Base-by-base conservation (phyloP, 2,329 filamentous ascomycete species). In the Knufia petricola region DNA sequence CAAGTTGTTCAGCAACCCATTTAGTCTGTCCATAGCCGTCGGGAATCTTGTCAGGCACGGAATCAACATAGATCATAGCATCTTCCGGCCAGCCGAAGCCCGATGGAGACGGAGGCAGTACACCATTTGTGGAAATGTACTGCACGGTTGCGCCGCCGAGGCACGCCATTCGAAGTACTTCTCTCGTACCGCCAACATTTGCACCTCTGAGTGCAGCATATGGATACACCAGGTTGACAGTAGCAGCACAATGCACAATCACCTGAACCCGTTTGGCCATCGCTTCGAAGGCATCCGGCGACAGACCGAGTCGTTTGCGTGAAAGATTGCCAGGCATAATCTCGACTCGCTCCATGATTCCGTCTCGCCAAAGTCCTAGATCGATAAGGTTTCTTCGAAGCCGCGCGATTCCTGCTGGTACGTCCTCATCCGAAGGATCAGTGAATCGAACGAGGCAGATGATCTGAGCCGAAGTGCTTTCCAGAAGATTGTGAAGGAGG, bases 1-100 rank as follows among this genome's bases (percentile, higher is more conserved):
- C 80, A 2, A 88, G 78, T 62, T 84, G 79, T 62, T 88, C 84
- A 2, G 84, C 84, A 24, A 85, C 84, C 84, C 85, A 88, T 61
- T 88, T 88, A 0, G 84, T 86, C 64, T 87, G 84, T 0, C 84
- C 83, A 54, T 88, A 88, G 1, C 84, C 84, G 58, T 87, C 84
- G 1, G 76, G 66, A 3, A 88, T 69, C 61, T 83, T 83, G 37
- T 72, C 76, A 0, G 83, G 81, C 1, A 88, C 84, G 40, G 82
- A 77, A 10, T 83, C 76, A 3, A 85, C 74, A 24, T 75, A 71
- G 13, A 89, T 69, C 67, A 82, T 80, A 8, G 78, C 69, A 52
- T 81, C 77, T 62, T 89, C 85, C 1, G 77, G 65, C 84, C 84
- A 89, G 9, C 84, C 82, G 32, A 79, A 72, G 3, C 74, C 73